These are phyloP conservation scores for Raddia distichophylla DNA, from an alignment of 176 grass and related monocot species.

Conservation along the genomic window DNA sequence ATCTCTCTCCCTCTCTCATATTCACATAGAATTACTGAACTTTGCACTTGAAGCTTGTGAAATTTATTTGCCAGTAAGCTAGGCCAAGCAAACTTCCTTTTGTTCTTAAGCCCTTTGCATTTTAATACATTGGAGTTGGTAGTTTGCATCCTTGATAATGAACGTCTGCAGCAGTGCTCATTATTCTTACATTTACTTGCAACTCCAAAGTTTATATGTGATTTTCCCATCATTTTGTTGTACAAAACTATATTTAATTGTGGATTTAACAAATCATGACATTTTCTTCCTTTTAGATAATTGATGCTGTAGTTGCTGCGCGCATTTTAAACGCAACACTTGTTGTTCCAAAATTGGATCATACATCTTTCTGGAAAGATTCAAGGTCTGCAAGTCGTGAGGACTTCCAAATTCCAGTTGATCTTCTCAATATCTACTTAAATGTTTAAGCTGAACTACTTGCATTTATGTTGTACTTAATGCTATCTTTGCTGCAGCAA, in stretches of 20 bases:
- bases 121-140: constrained; percentile 7
- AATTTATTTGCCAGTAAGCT: constrained; percentile 4
- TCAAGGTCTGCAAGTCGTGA: constrained; percentile 56
- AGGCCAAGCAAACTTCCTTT: not conserved
- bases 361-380: constrained; percentile 85
- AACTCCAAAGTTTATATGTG: not conserved
- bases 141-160: constrained; percentile 26
- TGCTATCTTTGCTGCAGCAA: constrained; percentile 47
- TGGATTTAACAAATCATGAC: not conserved
- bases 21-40: too few relatives aligned
- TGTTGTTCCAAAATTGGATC: constrained; percentile 73
- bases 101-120: not conserved
- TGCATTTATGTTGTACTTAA: constrained; percentile 36
- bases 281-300: constrained; percentile 58
- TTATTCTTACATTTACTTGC: constrained; percentile 15
- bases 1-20: not conserved
- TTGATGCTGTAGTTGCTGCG: constrained; percentile 76
- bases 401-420: not conserved
- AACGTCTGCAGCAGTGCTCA: not conserved
- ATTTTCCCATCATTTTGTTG: not conserved
- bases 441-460: constrained; percentile 25
- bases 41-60: not conserved
- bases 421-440: not conserved
- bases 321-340: constrained; percentile 82
- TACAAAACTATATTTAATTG: not conserved